Conservation (phyloP, 306 rosid genomes). For the Lupinus albus region DNA sequence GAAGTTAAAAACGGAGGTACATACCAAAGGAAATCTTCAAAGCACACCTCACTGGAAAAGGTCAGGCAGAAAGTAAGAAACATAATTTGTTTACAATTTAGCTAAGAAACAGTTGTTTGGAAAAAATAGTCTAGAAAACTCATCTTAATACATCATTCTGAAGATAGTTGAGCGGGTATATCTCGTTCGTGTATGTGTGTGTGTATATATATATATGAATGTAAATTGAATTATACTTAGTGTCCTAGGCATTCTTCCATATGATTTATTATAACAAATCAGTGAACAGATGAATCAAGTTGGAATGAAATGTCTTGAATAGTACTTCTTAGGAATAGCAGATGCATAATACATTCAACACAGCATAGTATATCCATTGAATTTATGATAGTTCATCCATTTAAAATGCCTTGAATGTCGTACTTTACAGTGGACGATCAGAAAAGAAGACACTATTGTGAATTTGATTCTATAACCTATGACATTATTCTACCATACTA, state of each 20-base stretch:
- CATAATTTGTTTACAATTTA: constrained; percentile 18
- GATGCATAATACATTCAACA: no score
- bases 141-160: constrained; percentile 16
- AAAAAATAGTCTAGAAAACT: constrained; percentile 15
- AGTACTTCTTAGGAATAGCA: no score
- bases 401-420: no score
- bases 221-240: neutral
- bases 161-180: constrained; percentile 25
- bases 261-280: no score
- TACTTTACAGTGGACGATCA: neutral
- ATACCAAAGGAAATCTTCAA: constrained; percentile 96
- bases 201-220: neutral
- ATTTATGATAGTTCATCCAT: no score
- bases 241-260: no score
- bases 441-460: constrained; percentile 31
- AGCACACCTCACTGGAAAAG: constrained; percentile 77
- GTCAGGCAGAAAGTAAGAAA: constrained; percentile 37
- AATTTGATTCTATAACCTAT: neutral
- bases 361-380: no score
- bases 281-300: no score
- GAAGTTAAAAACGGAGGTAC: constrained; percentile 41
- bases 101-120: constrained; percentile 29
- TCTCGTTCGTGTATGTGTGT: neutral
- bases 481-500: constrained; percentile 18
- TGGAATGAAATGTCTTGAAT: no score